phyloP scores from a whole-genome alignment of 2,329 filamentous ascomycete genomes.

The Colletotrichum godetiae region DNA sequence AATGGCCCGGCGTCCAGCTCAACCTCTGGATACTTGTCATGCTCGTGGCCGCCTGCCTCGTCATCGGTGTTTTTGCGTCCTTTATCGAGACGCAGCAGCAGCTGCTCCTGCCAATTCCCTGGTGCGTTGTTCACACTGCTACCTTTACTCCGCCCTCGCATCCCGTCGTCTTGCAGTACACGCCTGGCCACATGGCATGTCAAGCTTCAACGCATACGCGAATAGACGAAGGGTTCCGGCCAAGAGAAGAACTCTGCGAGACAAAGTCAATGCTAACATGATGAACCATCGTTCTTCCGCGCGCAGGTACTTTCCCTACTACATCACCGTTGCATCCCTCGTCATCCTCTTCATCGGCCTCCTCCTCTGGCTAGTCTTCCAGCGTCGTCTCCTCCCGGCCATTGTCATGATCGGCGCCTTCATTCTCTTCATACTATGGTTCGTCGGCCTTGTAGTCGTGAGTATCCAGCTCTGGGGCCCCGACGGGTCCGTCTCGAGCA shows the following conservation, averaged over 20 bases:
- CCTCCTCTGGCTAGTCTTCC: conserved; percentile 71
- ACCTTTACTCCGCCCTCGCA: neutral
- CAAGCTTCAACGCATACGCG: neutral
- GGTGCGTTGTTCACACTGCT: conserved; percentile 54
- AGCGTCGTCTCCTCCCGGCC: conserved; percentile 69
- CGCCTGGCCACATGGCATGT: neutral
- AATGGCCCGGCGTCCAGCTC: conserved; percentile 75
- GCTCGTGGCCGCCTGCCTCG: conserved; percentile 67
- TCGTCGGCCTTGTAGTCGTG: conserved; percentile 72
- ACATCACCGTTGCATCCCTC: conserved; percentile 68
- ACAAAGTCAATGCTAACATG: neutral
- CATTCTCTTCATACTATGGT: conserved; percentile 75
- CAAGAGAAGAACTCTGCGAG: neutral
- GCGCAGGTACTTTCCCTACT: conserved; percentile 75
- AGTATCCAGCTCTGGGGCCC: conserved; percentile 74
- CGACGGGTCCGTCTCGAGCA: conserved; percentile 65
- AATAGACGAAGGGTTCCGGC: neutral
- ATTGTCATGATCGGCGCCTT: conserved; percentile 74
- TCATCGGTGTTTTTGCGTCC: conserved; percentile 70
- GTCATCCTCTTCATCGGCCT: conserved; percentile 74
- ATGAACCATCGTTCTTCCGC: neutral
- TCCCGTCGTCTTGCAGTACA: neutral
- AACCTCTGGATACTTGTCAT: conserved; percentile 77
- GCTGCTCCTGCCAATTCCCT: conserved; percentile 66
- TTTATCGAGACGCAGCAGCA: conserved; percentile 70